Conservation (phyloP, 768 basidiomycete genomes). For the Hortiboletus campestris region DNA sequence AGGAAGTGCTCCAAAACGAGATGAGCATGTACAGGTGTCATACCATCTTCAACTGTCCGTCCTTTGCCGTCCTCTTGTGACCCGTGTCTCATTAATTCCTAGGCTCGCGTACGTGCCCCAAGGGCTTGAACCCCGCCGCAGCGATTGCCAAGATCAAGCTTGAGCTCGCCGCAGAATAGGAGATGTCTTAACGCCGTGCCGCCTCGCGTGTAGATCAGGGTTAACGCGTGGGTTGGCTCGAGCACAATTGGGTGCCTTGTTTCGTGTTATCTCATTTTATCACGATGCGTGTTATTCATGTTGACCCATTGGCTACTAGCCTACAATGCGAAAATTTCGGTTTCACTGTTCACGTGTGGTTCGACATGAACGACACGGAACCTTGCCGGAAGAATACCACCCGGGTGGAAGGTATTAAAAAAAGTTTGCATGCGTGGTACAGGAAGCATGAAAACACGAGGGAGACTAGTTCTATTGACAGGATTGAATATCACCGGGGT, state of each 20-base stretch:
- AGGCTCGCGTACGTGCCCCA: constrained; percentile 95
- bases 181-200: no score
- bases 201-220: not conserved
- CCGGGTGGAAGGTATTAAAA: no score
- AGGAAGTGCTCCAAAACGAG: constrained; percentile 92
- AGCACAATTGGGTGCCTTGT: not conserved
- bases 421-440: no score
- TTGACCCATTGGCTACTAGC: not conserved
- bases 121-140: constrained; percentile 90
- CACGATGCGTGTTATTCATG: not conserved
- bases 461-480: no score
- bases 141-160: constrained; percentile 95
- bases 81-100: not conserved
- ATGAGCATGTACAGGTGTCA: constrained; percentile 97
- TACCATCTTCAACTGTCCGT: constrained; percentile 94
- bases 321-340: not conserved
- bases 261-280: not conserved
- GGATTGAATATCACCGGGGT: no score
- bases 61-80: not conserved
- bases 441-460: no score
- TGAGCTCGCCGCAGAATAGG: constrained; percentile 74
- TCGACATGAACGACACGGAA: no score
- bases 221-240: constrained; percentile 1
- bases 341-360: no score
- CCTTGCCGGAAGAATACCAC: no score